phyloP scores from a whole-genome alignment of 2,329 filamentous ascomycete genomes.

The Magnaporthiopsis incrustans region DNA sequence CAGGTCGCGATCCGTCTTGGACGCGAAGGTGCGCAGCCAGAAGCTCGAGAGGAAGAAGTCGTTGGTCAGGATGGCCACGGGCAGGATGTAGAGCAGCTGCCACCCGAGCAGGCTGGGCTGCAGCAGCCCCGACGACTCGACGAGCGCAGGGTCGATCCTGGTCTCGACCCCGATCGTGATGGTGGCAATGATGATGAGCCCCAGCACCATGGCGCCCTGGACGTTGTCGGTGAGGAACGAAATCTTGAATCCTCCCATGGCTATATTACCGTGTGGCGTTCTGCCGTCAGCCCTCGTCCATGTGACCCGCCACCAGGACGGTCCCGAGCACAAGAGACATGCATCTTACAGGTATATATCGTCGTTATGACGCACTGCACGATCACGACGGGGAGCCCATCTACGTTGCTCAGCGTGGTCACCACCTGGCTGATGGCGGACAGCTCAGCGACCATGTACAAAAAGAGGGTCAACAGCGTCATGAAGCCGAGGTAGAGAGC shows the following conservation, averaged over 20 bases:
- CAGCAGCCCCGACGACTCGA: conserved; percentile 62
- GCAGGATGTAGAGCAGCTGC: conserved; percentile 80
- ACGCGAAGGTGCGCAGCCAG: conserved; percentile 78
- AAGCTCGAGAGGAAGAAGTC: conserved; percentile 81
- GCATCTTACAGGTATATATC: conserved; percentile 65
- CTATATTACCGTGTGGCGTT: conserved; percentile 27
- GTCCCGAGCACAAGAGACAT: background rate
- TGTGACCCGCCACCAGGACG: no score
- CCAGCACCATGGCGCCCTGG: conserved; percentile 70
- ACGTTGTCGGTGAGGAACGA: conserved; percentile 80
- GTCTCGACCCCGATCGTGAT: conserved; percentile 72
- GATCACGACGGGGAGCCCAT: conserved; percentile 68
- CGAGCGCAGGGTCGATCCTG: conserved; percentile 59
- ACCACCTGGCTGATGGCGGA: conserved; percentile 76
- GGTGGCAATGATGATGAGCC: conserved; percentile 66
- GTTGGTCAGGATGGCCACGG: conserved; percentile 73
- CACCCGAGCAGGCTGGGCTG: conserved; percentile 66
- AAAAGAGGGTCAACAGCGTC: conserved; percentile 72
- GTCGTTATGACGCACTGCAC: conserved; percentile 72
- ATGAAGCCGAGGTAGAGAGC: conserved; percentile 69
- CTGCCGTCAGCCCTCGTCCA: conserved; percentile 1
- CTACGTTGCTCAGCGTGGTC: conserved; percentile 62
- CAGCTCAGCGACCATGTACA: conserved; percentile 82
- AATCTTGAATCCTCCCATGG: conserved; percentile 73
- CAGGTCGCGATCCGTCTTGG: conserved; percentile 70